phyloP scores from a whole-genome alignment of 169 alveolate genomes.

The Eimeria sp. region DNA sequence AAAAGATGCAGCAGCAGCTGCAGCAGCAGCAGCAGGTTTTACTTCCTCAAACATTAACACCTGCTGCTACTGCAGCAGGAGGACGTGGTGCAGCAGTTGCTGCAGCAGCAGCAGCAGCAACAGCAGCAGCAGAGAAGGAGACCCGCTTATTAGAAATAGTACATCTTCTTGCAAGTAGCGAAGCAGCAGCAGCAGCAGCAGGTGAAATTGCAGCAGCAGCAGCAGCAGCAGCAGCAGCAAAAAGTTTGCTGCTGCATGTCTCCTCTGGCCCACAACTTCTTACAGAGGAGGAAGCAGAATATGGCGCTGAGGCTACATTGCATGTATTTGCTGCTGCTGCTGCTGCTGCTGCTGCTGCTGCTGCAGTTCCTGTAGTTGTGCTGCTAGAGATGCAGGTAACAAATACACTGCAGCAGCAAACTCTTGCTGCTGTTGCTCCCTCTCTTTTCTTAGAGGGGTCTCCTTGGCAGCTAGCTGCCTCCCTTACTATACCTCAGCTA shows the following conservation, averaged over 20 bases:
- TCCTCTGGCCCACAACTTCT: slow-evolving; percentile 77
- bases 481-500: not conserved
- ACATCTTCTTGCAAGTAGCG: not conserved
- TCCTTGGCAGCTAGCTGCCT: slow-evolving; percentile 17
- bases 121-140: not conserved
- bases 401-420: slow-evolving; percentile 84
- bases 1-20: slow-evolving; percentile 45
- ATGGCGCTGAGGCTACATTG: slow-evolving; percentile 85
- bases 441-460: not conserved
- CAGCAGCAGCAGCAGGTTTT: slow-evolving; percentile 9
- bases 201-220: not conserved
- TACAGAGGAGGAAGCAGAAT: slow-evolving; percentile 88
- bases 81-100: slow-evolving; percentile 28
- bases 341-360: slow-evolving; percentile 48
- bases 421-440: slow-evolving; percentile 54
- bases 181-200: slow-evolving; percentile 21
- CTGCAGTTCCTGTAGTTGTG: not conserved
- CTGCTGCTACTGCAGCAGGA: not conserved
- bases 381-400: slow-evolving; percentile 83
- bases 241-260: slow-evolving; percentile 66
- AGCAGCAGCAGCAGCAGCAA: slow-evolving; percentile 29
- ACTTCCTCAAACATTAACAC: no score
- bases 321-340: slow-evolving; percentile 71
- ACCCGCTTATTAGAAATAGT: not conserved
- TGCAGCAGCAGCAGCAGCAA: slow-evolving; percentile 33